Evolutionary conservation across 805 yeast species (phyloP).

Genomic region (Lachancea sp.): DNA sequence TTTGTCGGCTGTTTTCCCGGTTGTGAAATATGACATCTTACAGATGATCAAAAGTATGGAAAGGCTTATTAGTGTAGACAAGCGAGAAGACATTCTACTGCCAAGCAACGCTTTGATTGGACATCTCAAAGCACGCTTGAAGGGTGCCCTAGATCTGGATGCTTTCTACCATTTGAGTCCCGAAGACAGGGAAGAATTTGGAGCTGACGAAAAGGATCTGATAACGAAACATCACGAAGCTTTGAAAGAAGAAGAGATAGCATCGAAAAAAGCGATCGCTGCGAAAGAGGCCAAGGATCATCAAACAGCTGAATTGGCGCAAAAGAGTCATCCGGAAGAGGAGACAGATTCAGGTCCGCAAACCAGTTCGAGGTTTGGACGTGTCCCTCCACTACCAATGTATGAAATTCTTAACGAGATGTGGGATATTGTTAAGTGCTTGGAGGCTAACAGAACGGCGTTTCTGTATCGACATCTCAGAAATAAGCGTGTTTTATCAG

Average conservation of each 20-base stretch:
- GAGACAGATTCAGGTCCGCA: neutral
- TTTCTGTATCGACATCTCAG: slow-evolving; percentile 14
- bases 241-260: slow-evolving; percentile 15
- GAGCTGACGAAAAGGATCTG: slow-evolving; percentile 18
- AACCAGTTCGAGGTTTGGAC: slow-evolving; percentile 5
- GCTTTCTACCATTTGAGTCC: slow-evolving; percentile 45
- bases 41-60: slow-evolving; percentile 42
- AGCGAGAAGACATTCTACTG: slow-evolving; percentile 72
- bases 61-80: slow-evolving; percentile 44
- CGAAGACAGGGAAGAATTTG: slow-evolving; percentile 14
- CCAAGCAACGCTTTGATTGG: slow-evolving; percentile 70
- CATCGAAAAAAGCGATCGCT: neutral
- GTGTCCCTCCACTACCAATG: slow-evolving; percentile 12
- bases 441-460: slow-evolving; percentile 14
- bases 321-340: slow-evolving; percentile 7
- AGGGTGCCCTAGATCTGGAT: slow-evolving; percentile 46
- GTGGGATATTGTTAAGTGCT: slow-evolving; percentile 16
- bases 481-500: slow-evolving; percentile 8
- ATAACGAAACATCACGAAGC: slow-evolving; percentile 18
- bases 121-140: slow-evolving; percentile 50
- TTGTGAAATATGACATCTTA: slow-evolving; percentile 60
- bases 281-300: slow-evolving; percentile 4
- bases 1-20: slow-evolving; percentile 57
- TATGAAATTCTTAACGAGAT: slow-evolving; percentile 17
- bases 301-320: slow-evolving; percentile 9